phyloP scores from a whole-genome alignment of 805 yeast genomes.

The Saccharomyces kudriavzevii region DNA sequence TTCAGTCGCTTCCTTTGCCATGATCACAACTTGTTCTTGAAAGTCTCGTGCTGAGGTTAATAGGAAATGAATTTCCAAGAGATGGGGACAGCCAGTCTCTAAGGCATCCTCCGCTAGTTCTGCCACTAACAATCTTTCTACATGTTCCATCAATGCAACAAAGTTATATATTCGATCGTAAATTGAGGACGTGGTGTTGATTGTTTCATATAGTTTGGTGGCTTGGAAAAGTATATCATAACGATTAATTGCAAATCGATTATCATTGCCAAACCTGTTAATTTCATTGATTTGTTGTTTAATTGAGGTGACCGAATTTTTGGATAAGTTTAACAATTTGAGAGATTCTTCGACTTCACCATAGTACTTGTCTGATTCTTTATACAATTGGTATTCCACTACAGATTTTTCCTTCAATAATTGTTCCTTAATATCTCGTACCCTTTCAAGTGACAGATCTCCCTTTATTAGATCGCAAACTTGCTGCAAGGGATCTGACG shows the following conservation, averaged over 20 bases:
- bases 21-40: slow-evolving; percentile 59
- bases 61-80: slow-evolving; percentile 61
- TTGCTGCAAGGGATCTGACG: slow-evolving; percentile 11
- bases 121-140: slow-evolving; percentile 46
- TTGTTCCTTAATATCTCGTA: slow-evolving; percentile 45
- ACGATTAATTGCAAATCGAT: slow-evolving; percentile 50
- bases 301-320: slow-evolving; percentile 42
- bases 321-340: slow-evolving; percentile 32
- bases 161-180: slow-evolving; percentile 55
- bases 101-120: slow-evolving; percentile 28
- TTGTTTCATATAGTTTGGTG: slow-evolving; percentile 60
- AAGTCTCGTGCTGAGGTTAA: slow-evolving; percentile 69
- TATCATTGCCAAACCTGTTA: slow-evolving; percentile 43
- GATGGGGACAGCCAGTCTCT: slow-evolving; percentile 41
- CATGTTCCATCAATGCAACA: slow-evolving; percentile 39
- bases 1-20: slow-evolving; percentile 45
- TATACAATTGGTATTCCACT: slow-evolving; percentile 64
- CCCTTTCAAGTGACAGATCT: slow-evolving; percentile 47
- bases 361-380: slow-evolving; percentile 59
- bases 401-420: slow-evolving; percentile 62
- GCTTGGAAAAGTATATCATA: slow-evolving; percentile 64
- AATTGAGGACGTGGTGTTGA: slow-evolving; percentile 59
- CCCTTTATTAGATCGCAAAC: slow-evolving; percentile 31
- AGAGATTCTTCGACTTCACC: slow-evolving; percentile 44
- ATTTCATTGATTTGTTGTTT: slow-evolving; percentile 40